A percentile compares a stretch with the other conserved stretches of the same genome.
Conservation (phyloP, 2,329 filamentous ascomycete species). For the Ceratocystis ficicola region DNA sequence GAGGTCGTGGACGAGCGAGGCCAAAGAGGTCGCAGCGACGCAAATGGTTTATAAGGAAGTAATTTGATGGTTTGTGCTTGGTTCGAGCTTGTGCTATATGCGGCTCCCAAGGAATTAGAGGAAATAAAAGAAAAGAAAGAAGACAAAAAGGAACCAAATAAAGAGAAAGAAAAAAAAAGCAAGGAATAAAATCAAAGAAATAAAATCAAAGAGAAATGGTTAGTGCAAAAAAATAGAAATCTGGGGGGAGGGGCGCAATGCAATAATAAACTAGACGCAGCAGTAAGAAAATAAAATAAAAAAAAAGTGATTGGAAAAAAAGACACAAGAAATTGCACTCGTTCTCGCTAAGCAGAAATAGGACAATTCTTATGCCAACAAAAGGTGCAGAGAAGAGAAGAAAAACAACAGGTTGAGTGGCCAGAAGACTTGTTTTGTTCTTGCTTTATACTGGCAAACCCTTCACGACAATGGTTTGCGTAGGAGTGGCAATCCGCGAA, state of each 20-base stretch:
- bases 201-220: slow-evolving; percentile 1
- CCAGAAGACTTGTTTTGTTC: background rate
- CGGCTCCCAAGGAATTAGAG: background rate
- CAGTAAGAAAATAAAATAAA: background rate
- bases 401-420: background rate
- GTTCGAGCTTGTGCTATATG: slow-evolving; percentile 11
- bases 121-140: slow-evolving; percentile 3
- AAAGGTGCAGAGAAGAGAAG: background rate
- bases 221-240: background rate
- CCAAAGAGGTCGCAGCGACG: background rate
- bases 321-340: background rate
- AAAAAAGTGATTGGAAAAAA: background rate
- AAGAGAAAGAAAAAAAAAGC: background rate
- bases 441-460: background rate
- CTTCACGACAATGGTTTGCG: background rate
- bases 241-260: background rate
- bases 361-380: no score
- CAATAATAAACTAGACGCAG: background rate
- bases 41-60: slow-evolving; percentile 13
- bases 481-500: background rate
- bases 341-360: background rate
- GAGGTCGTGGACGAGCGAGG: background rate
- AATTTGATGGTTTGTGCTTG: slow-evolving; percentile 9
- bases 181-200: slow-evolving; percentile 1
- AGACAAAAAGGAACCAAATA: background rate